Base-by-base conservation (phyloP, 2,329 filamentous ascomycete genomes). In the Monilinia fructigena region DNA sequence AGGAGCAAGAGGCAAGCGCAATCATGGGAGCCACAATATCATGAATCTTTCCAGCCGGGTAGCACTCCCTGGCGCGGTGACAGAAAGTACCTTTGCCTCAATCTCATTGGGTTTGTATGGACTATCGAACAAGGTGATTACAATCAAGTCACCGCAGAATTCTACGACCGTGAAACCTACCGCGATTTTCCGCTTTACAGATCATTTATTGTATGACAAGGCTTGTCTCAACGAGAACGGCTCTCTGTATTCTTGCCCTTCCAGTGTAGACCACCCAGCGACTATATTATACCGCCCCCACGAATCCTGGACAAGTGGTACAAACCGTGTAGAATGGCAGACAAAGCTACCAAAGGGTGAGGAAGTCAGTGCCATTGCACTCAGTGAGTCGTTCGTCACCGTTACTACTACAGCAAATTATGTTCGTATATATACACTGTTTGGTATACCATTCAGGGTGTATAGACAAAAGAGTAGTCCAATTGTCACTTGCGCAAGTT, bases 141-240 rank as follows among this genome's bases (percentile, higher is more conserved):
- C 73, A 87, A 98, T 76, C 99, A 95, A 1, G 89, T 99, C 14
- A 97, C 93, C 0, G 93, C 98, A 2, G 95, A 98, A 74, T 99
- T 99, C 77, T 97, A 98, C 76, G 96, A 99, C 77, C 90, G 93
- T 67, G 93, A 96, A 72, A 88, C 90, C 67, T 90, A 97, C 76
- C 86, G 94, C 58, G 93, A 98, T 77, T 97, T 97, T 97, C 74
- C 95, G 98, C 80, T 98, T 99, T 77, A 98, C 93, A 16, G 95
- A 99, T 76, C 94, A 93, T 0, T 97, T 93, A 76, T 83, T 93
- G 4, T 98, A 98, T 78, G 95, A 99, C 79, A 97, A 97, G 78
- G 94, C 95, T 26, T 98, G 94, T 74, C 82, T 99, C 66, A 88
- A 91, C 72, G 90, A 96, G 67, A 88, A 91, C 66, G 94, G 95